phyloP scores from a whole-genome alignment of 2,329 filamentous ascomycete species.

The Aspergillus terreus region DNA sequence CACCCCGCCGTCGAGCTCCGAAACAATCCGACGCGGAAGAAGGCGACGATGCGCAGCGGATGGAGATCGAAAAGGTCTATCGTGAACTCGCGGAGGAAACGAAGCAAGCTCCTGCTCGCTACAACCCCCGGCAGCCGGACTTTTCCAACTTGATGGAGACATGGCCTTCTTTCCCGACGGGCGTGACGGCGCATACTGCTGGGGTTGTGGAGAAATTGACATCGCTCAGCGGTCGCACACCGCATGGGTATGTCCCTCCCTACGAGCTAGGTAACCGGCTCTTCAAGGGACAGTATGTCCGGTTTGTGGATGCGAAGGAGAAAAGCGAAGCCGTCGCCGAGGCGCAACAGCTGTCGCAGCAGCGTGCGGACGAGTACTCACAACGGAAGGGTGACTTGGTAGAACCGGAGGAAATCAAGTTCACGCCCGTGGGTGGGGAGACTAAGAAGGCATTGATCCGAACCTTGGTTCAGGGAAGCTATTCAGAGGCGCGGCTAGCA shows the following conservation, averaged over 20 bases:
- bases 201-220: constrained; percentile 34
- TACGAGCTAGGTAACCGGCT: constrained; percentile 36
- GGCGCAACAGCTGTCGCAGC: constrained; percentile 31
- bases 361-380: constrained; percentile 31
- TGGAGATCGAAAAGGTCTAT: constrained; percentile 27
- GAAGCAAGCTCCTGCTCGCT: constrained; percentile 30
- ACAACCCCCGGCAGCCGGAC: constrained; percentile 31
- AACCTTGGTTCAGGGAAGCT: constrained; percentile 32
- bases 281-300: constrained; percentile 34
- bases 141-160: constrained; percentile 32
- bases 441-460: constrained; percentile 28
- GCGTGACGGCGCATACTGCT: constrained; percentile 22
- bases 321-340: constrained; percentile 32
- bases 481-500: constrained; percentile 19
- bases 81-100: constrained; percentile 27
- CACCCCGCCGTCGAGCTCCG: constrained; percentile 6
- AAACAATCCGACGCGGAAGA: constrained; percentile 20
- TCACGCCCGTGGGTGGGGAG: constrained; percentile 22
- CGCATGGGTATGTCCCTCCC: constrained; percentile 33
- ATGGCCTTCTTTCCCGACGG: constrained; percentile 38
- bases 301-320: constrained; percentile 36
- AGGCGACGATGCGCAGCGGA: constrained; percentile 17
- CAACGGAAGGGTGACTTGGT: constrained; percentile 36
- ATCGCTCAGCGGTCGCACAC: constrained; percentile 30
- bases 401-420: constrained; percentile 29